Evolutionary conservation across 2,329 filamentous ascomycete genomes (phyloP).

Genomic region (Colletotrichum tropicale): DNA sequence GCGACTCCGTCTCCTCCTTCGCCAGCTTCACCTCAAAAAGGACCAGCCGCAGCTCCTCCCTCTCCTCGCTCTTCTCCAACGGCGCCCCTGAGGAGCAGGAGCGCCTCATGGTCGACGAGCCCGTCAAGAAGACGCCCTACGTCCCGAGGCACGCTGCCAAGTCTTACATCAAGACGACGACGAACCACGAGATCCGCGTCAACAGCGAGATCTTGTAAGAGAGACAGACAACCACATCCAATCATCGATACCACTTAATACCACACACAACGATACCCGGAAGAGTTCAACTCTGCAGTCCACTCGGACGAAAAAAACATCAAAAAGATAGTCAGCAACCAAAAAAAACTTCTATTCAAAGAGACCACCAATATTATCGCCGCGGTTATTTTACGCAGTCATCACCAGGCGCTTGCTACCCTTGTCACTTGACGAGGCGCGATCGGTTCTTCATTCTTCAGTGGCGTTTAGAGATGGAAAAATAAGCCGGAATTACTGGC

Average conservation of each 20-base stretch:
- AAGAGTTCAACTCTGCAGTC: neutral
- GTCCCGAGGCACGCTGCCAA: conserved; percentile 45
- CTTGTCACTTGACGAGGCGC: neutral
- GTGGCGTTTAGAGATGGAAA: neutral
- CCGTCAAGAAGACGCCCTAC: neutral
- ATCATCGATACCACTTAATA: neutral
- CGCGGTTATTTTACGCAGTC: neutral
- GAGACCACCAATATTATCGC: neutral
- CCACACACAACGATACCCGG: neutral
- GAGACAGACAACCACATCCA: neutral
- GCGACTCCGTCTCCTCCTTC: neutral
- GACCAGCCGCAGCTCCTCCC: conserved; percentile 1
- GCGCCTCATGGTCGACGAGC: conserved; percentile 6
- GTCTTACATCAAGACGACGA: conserved; percentile 46
- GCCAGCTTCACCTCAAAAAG: neutral
- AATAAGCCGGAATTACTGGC: neutral
- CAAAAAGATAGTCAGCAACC: neutral
- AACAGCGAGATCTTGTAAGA: conserved; percentile 35
- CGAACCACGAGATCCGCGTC: conserved; percentile 40
- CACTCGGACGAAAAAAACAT: neutral
- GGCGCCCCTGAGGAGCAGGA: conserved; percentile 1
- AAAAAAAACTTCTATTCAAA: neutral
- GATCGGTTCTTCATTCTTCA: neutral
- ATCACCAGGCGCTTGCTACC: neutral
- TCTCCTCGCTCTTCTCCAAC: conserved; percentile 1